Evolutionary conservation across 2,329 filamentous ascomycete species (phyloP), one percentile per base, ranked within the genome.

Genomic region (Cladosporium sp.): DNA sequence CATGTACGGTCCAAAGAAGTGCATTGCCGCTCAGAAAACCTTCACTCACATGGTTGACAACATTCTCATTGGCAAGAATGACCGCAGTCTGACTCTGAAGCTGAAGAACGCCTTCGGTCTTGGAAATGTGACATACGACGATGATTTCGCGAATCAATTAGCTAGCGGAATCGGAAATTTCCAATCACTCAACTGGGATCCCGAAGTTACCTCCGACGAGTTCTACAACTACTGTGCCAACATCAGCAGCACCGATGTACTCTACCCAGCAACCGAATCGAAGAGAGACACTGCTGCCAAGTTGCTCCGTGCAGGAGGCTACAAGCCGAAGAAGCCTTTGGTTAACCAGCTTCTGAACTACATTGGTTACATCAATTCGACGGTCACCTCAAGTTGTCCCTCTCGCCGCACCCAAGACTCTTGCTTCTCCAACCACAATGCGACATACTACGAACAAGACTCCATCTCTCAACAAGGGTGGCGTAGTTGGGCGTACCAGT

Each of bases 11-110:
- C 85, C 87, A 12, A 79, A 82, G 0, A 84, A 86, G 35, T 95
- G 92, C 73, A 84, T 93, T 40, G 78, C 81, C 1, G 83, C 84
- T 1, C 89, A 88, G 0, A 87, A 90, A 73, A 88, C 85, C 35
- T 76, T 88, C 50, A 83, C 82, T 26, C 79, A 87, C 66, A 80
- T 88, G 12, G 75, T 88, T 5, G 88, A 90, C 71, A 85, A 82
- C 44, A 86, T 89, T 68, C 74, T 88, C 10, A 75, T 85, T 57
- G 76, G 77, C 52, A 78, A 82, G 61, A 79, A 84, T 66, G 73
- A 75, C 11, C 75, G 74, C 0, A 73, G 78, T 0, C 80, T 81
- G 60, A 74, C 78, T 1, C 70, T 79, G 37, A 63, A 76, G 63
- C 78, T 89, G 29, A 88, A 89, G 75, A 71, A 72, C 0, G 76